Conservation (phyloP, 768 basidiomycete genomes). For the Suillus occidentalis region DNA sequence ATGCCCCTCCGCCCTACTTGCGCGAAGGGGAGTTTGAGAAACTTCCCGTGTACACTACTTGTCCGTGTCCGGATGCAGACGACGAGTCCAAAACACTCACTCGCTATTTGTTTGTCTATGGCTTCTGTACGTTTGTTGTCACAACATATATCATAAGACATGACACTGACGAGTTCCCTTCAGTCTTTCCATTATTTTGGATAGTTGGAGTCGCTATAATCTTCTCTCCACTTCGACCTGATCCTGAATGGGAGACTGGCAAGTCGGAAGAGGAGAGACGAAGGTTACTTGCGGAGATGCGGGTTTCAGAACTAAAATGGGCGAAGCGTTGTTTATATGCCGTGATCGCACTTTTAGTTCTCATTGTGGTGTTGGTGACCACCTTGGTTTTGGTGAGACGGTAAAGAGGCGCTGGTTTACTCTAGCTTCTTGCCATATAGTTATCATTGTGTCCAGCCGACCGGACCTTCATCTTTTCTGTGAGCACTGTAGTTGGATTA, state of each 20-base stretch:
- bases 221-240: slow-evolving; percentile 47
- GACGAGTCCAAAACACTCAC: slow-evolving; percentile 56
- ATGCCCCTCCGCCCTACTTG: slow-evolving; percentile 43
- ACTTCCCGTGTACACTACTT: slow-evolving; percentile 21
- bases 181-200: slow-evolving; percentile 68
- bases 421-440: not conserved
- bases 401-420: slow-evolving; percentile 19
- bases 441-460: not conserved
- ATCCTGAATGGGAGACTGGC: slow-evolving; percentile 55
- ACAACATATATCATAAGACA: slow-evolving; percentile 6
- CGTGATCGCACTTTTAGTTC: slow-evolving; percentile 42
- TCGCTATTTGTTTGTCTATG: slow-evolving; percentile 61
- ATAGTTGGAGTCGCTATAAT: slow-evolving; percentile 57
- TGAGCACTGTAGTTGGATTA: not conserved
- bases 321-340: slow-evolving; percentile 57
- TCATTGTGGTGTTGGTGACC: slow-evolving; percentile 33
- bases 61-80: slow-evolving; percentile 22
- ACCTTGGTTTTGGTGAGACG: slow-evolving; percentile 22
- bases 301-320: slow-evolving; percentile 54
- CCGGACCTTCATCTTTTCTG: not conserved
- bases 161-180: not conserved
- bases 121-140: slow-evolving; percentile 48
- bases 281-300: slow-evolving; percentile 46
- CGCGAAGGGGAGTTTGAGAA: slow-evolving; percentile 39
- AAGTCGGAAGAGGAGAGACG: slow-evolving; percentile 53